Conservation (phyloP, 2,329 filamentous ascomycete genomes). For the Raffaelea albimanens region DNA sequence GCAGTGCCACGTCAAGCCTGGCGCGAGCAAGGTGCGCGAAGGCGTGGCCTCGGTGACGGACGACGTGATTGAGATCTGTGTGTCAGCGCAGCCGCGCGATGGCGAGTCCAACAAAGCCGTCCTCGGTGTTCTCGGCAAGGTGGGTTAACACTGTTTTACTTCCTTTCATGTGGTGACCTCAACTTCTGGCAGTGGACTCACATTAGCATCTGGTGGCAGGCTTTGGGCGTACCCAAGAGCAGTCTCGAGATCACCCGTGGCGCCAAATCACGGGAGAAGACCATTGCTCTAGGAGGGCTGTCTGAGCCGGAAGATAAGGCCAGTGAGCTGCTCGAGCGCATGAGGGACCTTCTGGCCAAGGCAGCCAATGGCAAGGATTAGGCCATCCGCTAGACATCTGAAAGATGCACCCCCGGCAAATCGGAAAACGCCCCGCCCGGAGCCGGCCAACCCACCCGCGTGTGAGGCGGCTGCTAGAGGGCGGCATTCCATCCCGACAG, state of each 20-base stretch:
- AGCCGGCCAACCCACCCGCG: no score
- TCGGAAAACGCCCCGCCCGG: no score
- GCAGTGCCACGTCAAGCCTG: constrained; percentile 58
- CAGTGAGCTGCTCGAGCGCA: constrained; percentile 5
- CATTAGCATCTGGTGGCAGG: constrained; percentile 26
- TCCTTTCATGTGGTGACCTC: not conserved
- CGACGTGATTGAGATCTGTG: constrained; percentile 52
- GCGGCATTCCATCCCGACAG: no score
- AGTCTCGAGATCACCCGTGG: constrained; percentile 54
- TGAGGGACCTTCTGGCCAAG: constrained; percentile 4
- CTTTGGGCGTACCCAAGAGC: constrained; percentile 53
- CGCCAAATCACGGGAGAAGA: constrained; percentile 56
- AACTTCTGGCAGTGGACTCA: not conserved
- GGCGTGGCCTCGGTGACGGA: constrained; percentile 49
- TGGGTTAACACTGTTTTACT: constrained; percentile 22
- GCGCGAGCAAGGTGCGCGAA: constrained; percentile 50
- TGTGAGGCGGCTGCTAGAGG: no score
- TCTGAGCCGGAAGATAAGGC: constrained; percentile 3
- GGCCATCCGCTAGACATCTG: no score
- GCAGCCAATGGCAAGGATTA: not conserved
- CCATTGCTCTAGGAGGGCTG: constrained; percentile 31
- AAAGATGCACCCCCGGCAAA: no score
- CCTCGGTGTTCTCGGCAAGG: constrained; percentile 50
- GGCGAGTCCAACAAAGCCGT: constrained; percentile 63
- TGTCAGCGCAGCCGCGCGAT: constrained; percentile 54